Evolutionary conservation across 2,329 filamentous ascomycete genomes (phyloP).

Genomic region (Hymenoscyphus linearis): DNA sequence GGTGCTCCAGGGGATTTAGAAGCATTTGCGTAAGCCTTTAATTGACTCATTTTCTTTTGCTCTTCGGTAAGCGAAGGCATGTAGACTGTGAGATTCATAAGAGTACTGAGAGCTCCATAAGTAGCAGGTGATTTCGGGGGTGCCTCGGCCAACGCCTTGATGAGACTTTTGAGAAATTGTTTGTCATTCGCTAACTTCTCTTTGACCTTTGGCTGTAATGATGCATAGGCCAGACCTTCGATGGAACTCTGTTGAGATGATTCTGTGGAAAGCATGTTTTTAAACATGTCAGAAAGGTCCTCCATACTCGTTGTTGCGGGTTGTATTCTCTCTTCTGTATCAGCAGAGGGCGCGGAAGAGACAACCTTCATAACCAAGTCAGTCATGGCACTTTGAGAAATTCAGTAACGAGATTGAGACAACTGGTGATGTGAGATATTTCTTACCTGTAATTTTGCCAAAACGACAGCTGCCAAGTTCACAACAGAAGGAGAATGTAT

Average conservation of each 20-base stretch:
- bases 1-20: conserved; percentile 58
- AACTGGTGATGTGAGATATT: conserved; percentile 16
- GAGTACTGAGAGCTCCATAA: conserved; percentile 81
- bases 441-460: conserved; percentile 65
- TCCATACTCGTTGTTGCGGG: conserved; percentile 57
- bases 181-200: conserved; percentile 69
- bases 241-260: conserved; percentile 64
- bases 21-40: conserved; percentile 91
- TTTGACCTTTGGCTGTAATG: conserved; percentile 78
- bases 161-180: conserved; percentile 63
- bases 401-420: conserved; percentile 19
- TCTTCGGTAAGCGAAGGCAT: conserved; percentile 76
- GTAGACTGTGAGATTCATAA: conserved; percentile 81
- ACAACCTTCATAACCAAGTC: conserved; percentile 33
- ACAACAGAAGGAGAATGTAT: conserved; percentile 56
- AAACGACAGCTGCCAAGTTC: conserved; percentile 65
- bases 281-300: conserved; percentile 59
- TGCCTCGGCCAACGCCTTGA: conserved; percentile 55
- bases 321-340: conserved; percentile 37
- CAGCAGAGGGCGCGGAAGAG: conserved; percentile 23
- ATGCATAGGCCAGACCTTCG: conserved; percentile 89
- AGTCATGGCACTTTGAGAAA: conserved; percentile 28
- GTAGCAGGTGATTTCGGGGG: conserved; percentile 64
- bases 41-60: conserved; percentile 82
- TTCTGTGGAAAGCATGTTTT: conserved; percentile 59